phyloP scores from a whole-genome alignment of 2,329 filamentous ascomycete genomes.

The Colletotrichum truncatum region DNA sequence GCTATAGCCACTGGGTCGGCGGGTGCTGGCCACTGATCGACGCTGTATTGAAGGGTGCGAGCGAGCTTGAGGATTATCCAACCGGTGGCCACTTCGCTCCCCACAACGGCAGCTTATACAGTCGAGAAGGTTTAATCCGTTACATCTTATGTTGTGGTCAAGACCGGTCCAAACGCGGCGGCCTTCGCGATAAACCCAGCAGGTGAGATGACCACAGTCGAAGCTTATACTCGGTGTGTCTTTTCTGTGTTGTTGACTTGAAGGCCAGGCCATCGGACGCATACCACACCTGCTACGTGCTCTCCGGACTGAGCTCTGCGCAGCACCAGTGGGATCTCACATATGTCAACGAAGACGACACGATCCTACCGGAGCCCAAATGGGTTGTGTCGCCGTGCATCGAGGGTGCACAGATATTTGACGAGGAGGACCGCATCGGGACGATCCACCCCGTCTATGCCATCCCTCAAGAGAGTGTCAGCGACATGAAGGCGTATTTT shows the following conservation, averaged over 20 bases:
- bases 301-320: conserved; percentile 84
- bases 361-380: conserved; percentile 46
- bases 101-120: conserved; percentile 69
- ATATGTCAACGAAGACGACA: conserved; percentile 38
- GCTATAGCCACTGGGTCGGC: conserved; percentile 98
- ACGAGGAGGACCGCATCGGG: conserved; percentile 74
- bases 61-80: conserved; percentile 34
- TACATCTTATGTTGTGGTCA: conserved; percentile 94
- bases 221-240: background rate
- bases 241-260: background rate
- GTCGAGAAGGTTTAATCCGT: conserved; percentile 82
- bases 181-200: conserved; percentile 91
- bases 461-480: conserved; percentile 76
- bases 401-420: conserved; percentile 70
- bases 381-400: conserved; percentile 59
- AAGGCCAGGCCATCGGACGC: conserved; percentile 75
- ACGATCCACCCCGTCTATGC: conserved; percentile 87
- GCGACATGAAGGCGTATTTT: conserved; percentile 73
- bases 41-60: conserved; percentile 72
- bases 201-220: too few species aligned
- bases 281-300: conserved; percentile 93
- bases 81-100: conserved; percentile 37
- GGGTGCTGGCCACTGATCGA: conserved; percentile 93
- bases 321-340: conserved; percentile 72
- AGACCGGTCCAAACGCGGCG: conserved; percentile 74